Evolutionary conservation across 2,329 filamentous ascomycete species (phyloP).

Genomic region (Microdochium trichocladiopsis): DNA sequence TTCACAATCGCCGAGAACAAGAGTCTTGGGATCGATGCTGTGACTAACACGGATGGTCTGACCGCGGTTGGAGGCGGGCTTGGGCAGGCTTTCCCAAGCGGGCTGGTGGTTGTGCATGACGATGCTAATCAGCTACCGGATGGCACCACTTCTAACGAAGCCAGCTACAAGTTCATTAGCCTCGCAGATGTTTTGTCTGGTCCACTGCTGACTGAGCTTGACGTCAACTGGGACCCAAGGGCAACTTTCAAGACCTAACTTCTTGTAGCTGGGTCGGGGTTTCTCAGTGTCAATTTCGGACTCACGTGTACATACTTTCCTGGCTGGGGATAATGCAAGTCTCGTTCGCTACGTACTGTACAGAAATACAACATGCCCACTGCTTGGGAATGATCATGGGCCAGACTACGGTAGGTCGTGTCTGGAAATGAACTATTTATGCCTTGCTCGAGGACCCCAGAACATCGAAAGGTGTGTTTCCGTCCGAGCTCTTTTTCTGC

Average conservation of each 20-base stretch:
- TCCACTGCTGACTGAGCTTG: conserved; percentile 25
- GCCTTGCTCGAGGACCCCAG: not conserved
- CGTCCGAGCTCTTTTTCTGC: not conserved
- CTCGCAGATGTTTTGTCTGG: conserved; percentile 30
- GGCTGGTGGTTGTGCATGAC: conserved; percentile 43
- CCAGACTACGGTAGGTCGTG: too few species aligned
- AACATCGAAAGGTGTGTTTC: not conserved
- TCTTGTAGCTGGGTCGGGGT: too few species aligned
- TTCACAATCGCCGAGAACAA: conserved; percentile 37
- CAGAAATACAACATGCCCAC: not conserved
- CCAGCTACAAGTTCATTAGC: conserved; percentile 43
- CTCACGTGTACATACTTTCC: not conserved
- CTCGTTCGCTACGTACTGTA: not conserved
- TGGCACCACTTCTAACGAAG: conserved; percentile 35
- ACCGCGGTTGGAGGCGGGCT: conserved; percentile 35
- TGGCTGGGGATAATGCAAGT: too few species aligned
- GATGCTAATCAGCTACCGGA: conserved; percentile 42
- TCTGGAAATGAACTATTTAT: not conserved
- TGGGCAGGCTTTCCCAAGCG: conserved; percentile 31
- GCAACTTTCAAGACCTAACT: too few species aligned
- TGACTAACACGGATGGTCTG: conserved; percentile 47
- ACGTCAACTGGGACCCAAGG: conserved; percentile 31
- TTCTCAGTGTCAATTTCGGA: not conserved
- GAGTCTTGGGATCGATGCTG: conserved; percentile 35
- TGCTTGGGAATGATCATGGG: not conserved